Base-by-base conservation (phyloP, 139 green algal genomes). In the Coelastrella sp. region DNA sequence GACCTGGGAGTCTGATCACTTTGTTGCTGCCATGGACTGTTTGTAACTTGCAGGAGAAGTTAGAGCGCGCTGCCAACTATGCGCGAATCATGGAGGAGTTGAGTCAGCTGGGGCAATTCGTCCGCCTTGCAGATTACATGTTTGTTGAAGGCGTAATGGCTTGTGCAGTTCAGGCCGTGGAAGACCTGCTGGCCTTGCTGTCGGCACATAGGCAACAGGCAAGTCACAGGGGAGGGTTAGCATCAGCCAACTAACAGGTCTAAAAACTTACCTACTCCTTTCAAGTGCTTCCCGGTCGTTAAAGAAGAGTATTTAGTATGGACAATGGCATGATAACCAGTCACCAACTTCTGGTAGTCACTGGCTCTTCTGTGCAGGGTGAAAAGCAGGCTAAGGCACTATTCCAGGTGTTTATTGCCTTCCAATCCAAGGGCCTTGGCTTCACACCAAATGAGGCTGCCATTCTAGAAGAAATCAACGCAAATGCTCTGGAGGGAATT, bases 91-190 rank as follows among this genome's bases (percentile, higher is more conserved):
- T 96, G 92, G 71, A 91, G 48, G 94, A 97, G 75, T 88, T 93
- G 32, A 86, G 86, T 2, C 91, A 94, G 88, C 91, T 97, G 67
- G 91, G 92, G 23, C 64, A 85, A n/a, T 95, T 97, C 82, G 89
- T 97, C 30, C 91, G 94, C 27, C 86, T 97, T 41, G 87, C 90
- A 8, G 94, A 97, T 86, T 93, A 93, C 90, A 89, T 97, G 86
- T 90, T 95, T 67, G 90, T 94, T 23, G 91, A 94, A 67, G 90
- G 87, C n/a, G 81, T 86, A 8, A 72, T 71, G 66, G 63, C 41
- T 13, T 48, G 40, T 41, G 79, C 79, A 60, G 40, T 84, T 27
- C 37, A 43, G n/a, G 37, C 25, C 2, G 80, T 79, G 19, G 80
- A 86, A 40, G 80, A 86, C 4, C 35, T 53, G 45, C 51, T 86